Evolutionary conservation across 768 basidiomycete genomes (phyloP).

Genomic region (Boletus patriciae): DNA sequence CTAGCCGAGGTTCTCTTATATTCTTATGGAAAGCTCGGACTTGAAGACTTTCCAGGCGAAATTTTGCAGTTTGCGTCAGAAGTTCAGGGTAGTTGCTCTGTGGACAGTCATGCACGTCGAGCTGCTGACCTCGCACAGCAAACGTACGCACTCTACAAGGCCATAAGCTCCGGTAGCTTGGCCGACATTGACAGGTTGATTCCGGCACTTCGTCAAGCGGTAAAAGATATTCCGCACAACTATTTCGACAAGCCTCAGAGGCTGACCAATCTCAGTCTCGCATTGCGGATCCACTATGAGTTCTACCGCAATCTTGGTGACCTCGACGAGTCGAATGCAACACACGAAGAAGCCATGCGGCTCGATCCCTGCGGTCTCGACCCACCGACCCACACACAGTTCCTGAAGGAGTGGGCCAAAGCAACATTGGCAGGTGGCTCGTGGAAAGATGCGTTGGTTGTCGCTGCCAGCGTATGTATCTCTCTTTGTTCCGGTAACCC

Average conservation of each 20-base stretch:
- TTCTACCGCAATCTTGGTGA: neutral
- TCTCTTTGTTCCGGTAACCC: no score
- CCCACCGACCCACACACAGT: neutral
- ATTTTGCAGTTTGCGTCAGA: neutral
- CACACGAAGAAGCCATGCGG: neutral
- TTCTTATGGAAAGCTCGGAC: neutral
- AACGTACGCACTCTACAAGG: neutral
- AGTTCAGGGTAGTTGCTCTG: neutral
- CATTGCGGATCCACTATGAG: constrained; percentile 6
- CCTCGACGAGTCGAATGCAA: constrained; percentile 19
- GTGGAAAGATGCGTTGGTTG: neutral
- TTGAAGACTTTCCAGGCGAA: neutral
- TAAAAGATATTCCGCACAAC: neutral
- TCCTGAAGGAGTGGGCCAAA: neutral
- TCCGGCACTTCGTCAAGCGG: neutral
- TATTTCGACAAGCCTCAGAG: constrained; percentile 5
- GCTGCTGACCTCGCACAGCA: constrained; percentile 1
- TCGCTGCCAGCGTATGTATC: neutral
- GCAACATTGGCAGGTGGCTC: neutral
- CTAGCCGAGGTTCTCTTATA: neutral
- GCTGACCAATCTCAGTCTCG: constrained; percentile 17
- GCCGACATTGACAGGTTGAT: neutral
- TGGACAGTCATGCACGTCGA: neutral
- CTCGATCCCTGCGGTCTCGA: neutral
- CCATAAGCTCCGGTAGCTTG: neutral